Evolutionary conservation across 768 basidiomycete species (phyloP).

Genomic region (Sistotremastrum niveocremeum): DNA sequence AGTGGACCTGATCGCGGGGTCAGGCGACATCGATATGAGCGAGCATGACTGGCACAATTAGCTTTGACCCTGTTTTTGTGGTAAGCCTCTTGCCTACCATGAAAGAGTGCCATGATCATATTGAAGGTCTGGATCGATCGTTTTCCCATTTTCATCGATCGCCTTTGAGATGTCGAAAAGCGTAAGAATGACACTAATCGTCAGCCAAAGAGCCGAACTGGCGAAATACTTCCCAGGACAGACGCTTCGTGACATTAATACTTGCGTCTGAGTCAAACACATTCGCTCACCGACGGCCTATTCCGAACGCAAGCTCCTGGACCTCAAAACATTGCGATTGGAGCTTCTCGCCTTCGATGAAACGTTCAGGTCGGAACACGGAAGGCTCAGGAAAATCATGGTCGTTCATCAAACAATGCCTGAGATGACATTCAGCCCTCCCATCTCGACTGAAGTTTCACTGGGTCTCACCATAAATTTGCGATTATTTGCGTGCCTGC

Average conservation of each 20-base stretch:
- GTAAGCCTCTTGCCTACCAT: no score
- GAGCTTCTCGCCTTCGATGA: neutral
- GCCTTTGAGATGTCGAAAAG: slow-evolving; percentile 31
- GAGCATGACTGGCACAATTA: no score
- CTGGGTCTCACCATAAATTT: slow-evolving; percentile 19
- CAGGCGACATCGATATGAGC: no score
- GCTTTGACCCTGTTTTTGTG: no score
- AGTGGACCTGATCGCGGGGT: no score
- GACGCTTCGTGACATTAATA: slow-evolving; percentile 14
- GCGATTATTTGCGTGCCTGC: slow-evolving; percentile 35
- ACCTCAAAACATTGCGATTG: neutral
- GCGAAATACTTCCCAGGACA: slow-evolving; percentile 46
- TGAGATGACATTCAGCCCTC: neutral
- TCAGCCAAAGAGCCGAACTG: slow-evolving; percentile 32
- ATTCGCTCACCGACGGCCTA: no score
- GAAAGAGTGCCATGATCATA: slow-evolving; percentile 17
- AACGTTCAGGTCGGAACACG: slow-evolving; percentile 6
- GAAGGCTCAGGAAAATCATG: neutral
- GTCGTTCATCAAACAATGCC: neutral
- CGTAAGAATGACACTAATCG: slow-evolving; percentile 30
- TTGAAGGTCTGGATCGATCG: slow-evolving; percentile 20
- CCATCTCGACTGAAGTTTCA: slow-evolving; percentile 9
- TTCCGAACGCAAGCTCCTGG: no score
- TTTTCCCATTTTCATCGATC: slow-evolving; percentile 28
- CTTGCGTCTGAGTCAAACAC: neutral